Conservation (phyloP, 495 filamentous ascomycete genomes). For the Annulohypoxylon bovei region DNA sequence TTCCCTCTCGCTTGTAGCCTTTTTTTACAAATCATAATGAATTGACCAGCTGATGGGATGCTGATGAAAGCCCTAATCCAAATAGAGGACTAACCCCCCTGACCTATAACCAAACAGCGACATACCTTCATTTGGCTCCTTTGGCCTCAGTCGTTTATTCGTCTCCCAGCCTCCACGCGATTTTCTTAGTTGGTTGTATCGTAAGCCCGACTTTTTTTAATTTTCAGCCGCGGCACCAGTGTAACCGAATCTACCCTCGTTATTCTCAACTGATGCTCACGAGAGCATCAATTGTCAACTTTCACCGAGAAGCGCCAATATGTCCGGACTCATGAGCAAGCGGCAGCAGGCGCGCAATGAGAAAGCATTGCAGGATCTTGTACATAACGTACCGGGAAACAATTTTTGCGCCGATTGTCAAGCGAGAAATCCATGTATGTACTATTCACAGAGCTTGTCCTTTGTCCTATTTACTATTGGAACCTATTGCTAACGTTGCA, state of each 20-base stretch:
- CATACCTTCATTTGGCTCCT: conserved; percentile 36
- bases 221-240: conserved; percentile 30
- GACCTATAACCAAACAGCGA: conserved; percentile 31
- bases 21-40: conserved; percentile 15
- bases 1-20: not conserved
- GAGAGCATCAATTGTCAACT: conserved; percentile 12
- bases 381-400: conserved; percentile 88
- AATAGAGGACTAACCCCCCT: conserved; percentile 37
- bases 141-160: conserved; percentile 17
- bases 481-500: conserved; percentile 30
- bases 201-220: conserved; percentile 24
- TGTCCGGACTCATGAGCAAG: conserved; percentile 74
- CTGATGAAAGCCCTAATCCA: conserved; percentile 40
- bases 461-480: not conserved
- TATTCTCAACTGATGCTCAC: conserved; percentile 23
- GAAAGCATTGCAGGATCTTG: conserved; percentile 86
- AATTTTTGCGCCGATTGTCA: conserved; percentile 94
- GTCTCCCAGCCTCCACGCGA: conserved; percentile 23
- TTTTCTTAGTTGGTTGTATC: conserved; percentile 23
- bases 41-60: conserved; percentile 30
- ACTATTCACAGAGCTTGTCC: conserved; percentile 3
- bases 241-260: conserved; percentile 17
- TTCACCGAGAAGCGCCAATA: conserved; percentile 43
- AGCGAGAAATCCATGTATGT: conserved; percentile 89
- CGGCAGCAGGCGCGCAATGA: conserved; percentile 98